Evolutionary conservation across 345 rosid genomes (phyloP).

Genomic region (Angophora floribunda): DNA sequence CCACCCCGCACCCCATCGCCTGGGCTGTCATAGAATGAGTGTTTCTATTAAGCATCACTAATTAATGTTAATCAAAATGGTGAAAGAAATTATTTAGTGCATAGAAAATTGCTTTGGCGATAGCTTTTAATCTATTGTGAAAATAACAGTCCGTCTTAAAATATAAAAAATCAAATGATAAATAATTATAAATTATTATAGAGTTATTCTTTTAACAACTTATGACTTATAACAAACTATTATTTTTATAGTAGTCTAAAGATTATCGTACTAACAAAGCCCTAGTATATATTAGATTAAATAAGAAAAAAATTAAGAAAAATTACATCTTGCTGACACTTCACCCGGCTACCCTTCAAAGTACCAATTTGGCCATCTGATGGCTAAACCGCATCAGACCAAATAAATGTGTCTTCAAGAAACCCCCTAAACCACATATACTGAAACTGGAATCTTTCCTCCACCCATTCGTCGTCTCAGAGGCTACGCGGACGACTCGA

Average conservation of each 20-base stretch:
- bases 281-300: not conserved
- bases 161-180: too few species aligned
- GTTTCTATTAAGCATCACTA: not conserved
- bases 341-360: not conserved
- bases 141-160: too few species aligned
- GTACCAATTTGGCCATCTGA: not conserved
- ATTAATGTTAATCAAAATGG: not conserved
- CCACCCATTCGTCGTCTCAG: not conserved
- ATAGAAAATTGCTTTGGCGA: not conserved
- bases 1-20: too few species aligned
- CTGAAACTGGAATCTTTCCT: not conserved
- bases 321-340: not conserved
- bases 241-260: too few species aligned
- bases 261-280: too few species aligned
- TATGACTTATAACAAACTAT: too few species aligned
- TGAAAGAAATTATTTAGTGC: not conserved
- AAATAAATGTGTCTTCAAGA: not conserved
- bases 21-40: not conserved
- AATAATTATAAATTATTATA: too few species aligned
- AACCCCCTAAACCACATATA: not conserved
- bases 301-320: not conserved
- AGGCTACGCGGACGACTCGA: not conserved
- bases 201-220: too few species aligned
- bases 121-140: too few species aligned
- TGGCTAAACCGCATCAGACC: not conserved